Evolutionary conservation across 345 rosid species (phyloP), one percentile per base, ranked within the genome.

Genomic region (Acer campestre): DNA sequence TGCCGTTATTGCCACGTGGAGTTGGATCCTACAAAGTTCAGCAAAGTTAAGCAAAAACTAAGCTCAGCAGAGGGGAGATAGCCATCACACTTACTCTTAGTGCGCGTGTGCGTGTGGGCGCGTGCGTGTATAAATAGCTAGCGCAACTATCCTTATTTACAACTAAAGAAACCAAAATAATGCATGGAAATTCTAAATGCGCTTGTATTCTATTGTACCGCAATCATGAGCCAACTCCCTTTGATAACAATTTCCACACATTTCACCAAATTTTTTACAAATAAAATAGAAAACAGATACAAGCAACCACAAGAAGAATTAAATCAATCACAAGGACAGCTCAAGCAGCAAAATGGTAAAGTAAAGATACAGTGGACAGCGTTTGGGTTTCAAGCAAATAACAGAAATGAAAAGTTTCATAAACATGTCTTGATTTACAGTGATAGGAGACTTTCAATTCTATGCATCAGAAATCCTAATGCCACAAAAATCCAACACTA

Each of bases 401-500:
- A 59, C 6, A n/a, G 4, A 16, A 53, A 16, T 14, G 58, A 17
- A 59, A 59, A 2, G 10, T 59, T 18, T 2, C 25, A 59, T 11
- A 56, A 35, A 10, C 61, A 38, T 22, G 1, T 25, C 22, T 14
- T 22, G 49, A 23, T 25, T 7, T 46, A 46, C 49, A 46, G 49
- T 46, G 49, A 46, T 10, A 59, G 22, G 22, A 1, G 12, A 59
- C 22, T 10, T 7, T n/a, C 62, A 71, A 71, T n/a, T 38, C 65
- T 12, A 58, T 7, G 18, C 53, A 56, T 10, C 48, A 48, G 17
- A 27, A 74, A 74, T 48, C 62, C 77, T 74, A 27, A 49, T n/a
- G 17, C 70, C 17, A 63, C n/a, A 27, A 48, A 13, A 74, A 40
- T 10, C 11, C 7, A 23, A 46, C 29, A 17, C 27, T 20, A 5